Base-by-base conservation (phyloP, 2,329 filamentous ascomycete species). In the Cadophora malorum region DNA sequence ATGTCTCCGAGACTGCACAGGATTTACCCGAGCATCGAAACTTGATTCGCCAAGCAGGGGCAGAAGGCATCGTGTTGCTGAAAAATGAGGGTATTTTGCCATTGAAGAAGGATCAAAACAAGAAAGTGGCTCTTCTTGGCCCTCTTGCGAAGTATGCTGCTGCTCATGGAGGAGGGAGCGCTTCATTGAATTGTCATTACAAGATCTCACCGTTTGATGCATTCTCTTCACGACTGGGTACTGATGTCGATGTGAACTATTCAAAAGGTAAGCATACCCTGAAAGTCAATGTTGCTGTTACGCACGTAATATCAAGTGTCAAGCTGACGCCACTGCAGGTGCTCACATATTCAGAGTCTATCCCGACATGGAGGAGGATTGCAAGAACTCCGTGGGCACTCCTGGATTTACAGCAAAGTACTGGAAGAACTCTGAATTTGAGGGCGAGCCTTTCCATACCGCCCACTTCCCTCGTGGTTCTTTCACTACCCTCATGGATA, bases 201-300 rank as follows among this genome's bases (percentile, higher is more conserved):
- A 38, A 38, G 35, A 38, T 38, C 9, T 38, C 35, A 2, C 35
- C 35, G 3, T 38, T 38, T 38, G 14, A 38, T 38, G 35, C 35
- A 9, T 38, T 38, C 35, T 38, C 35, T 16, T 81, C 74, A 74
- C 45, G 35, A 4, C 33, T 45, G 16, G 56, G 33, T 25, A 16
- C n/a, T 38, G 56, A 41, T 41, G 23, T 41, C 7, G 23, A 38
- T 41, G 38, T 60, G 21, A 41, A 33, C 3, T 60, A 60, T 23
- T 41, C 56, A 8, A 60, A 60, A 45, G 56, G 33, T 60, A 41
- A 58, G 14, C 19, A 12, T 33, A 6, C 28, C 6, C 53, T 9
- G 33, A 58, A 35, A 4, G 8, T 38, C 35, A 38, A 14, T 38
- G 14, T 38, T 14, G 35, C 14, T 28, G 28, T 28, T 5, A 28